These are phyloP conservation scores for Pseudozyma pruni DNA, from an alignment of 1,284 basidiomycete species.

Conservation along the genomic window DNA sequence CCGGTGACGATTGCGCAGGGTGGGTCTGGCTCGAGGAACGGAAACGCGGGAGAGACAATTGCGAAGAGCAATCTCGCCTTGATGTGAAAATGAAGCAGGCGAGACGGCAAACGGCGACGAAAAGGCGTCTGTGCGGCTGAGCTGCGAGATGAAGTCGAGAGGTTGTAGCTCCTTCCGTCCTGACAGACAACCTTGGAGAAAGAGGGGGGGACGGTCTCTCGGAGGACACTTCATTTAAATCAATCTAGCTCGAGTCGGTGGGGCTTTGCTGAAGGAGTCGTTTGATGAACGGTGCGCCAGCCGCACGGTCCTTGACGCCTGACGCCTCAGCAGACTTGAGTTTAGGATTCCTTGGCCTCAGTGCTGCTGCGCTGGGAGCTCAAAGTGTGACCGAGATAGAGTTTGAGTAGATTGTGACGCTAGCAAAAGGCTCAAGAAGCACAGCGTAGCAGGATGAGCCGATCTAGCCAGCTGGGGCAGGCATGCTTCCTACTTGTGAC, in stretches of 20 bases:
- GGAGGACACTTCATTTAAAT: constrained; percentile 28
- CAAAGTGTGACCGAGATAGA: not conserved
- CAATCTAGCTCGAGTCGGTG: constrained; percentile 17
- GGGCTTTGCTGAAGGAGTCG: constrained; percentile 12
- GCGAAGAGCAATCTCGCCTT: constrained; percentile 14
- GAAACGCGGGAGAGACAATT: constrained; percentile 6
- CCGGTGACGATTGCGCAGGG: not conserved
- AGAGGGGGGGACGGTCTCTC: constrained; percentile 1
- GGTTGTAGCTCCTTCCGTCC: constrained; percentile 24
- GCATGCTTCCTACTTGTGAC: too few relatives aligned
- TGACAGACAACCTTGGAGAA: constrained; percentile 7
- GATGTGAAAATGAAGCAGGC: constrained; percentile 11
- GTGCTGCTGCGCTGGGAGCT: not conserved
- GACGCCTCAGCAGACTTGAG: constrained; percentile 20
- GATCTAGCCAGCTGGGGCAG: too few relatives aligned
- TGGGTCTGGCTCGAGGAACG: constrained; percentile 4
- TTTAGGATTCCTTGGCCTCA: not conserved
- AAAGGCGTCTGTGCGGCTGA: constrained; percentile 6
- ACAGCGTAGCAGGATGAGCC: constrained; percentile 1
- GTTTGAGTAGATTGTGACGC: constrained; percentile 2
- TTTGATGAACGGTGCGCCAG: constrained; percentile 7
- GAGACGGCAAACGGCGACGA: not conserved
- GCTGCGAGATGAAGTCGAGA: constrained; percentile 14
- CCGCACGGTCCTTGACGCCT: not conserved
- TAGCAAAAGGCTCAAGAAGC: constrained; percentile 12